These are phyloP conservation scores for Pyricularia pennisetigena DNA, from an alignment of 2,329 filamentous ascomycete genomes.

Conservation along the genomic window DNA sequence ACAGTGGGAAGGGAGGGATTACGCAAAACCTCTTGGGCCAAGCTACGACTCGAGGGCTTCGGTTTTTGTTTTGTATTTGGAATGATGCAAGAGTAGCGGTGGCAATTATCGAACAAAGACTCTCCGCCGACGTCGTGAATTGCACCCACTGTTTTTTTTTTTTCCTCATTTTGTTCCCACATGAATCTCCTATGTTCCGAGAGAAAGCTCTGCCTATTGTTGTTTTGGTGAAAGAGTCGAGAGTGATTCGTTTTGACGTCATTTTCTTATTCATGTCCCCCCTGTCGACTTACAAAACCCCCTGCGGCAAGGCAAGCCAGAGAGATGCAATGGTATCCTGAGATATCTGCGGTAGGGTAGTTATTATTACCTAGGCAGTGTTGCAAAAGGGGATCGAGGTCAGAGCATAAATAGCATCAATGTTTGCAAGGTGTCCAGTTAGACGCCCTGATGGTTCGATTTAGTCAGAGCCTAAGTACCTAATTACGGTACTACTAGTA, in stretches of 20 bases:
- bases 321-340: too few relatives aligned
- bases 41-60: not conserved
- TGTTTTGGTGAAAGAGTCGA: not conserved
- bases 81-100: not conserved
- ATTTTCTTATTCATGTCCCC: not conserved
- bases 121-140: not conserved
- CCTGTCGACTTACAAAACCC: not conserved
- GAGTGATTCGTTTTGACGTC: not conserved
- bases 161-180: not conserved
- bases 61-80: not conserved
- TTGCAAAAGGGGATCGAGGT: too few relatives aligned
- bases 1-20: not conserved
- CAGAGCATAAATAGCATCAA: too few relatives aligned
- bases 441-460: too few relatives aligned
- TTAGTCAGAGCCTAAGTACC: too few relatives aligned
- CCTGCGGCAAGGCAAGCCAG: too few relatives aligned
- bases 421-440: too few relatives aligned
- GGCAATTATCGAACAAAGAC: not conserved
- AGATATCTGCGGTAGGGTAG: not conserved
- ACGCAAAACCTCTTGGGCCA: not conserved
- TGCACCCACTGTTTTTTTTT: not conserved
- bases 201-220: not conserved
- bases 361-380: not conserved
- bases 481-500: not conserved
- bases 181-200: not conserved